Evolutionary conservation across 768 basidiomycete genomes (phyloP), one percentile per base, ranked within the genome.

Genomic region (Termitomyces sp.): DNA sequence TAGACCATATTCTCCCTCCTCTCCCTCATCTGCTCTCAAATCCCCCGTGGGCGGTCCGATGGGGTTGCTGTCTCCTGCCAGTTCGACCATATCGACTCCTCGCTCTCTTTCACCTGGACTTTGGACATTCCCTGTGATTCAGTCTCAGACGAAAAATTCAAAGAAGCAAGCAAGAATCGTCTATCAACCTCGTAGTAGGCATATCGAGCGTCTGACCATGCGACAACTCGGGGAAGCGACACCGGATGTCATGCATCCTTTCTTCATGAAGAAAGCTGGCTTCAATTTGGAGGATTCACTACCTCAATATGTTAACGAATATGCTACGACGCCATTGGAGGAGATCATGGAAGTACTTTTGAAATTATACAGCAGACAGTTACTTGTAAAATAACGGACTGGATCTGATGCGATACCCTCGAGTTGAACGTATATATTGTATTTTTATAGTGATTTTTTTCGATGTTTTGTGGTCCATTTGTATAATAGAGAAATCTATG

Each of bases 251-350:
- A 88, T 88, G 88, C 88, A 88, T 66, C 87, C 87, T 2, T 89
- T 90, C 70, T 90, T 90, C 71, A 87, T 87, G 82, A 87, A 90
- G 64, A 88, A 83, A 64, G 83, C 88, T 1, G 88, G 90, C 0
- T 90, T 93, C 71, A 90, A 83, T 65, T 69, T 93, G 48, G 87
- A 91, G 65, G 89, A 91, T 59, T 85, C 88, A 0, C 65, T 93
- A n/a, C 90, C 91, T 12, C 88, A 89, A 60, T 92, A 90, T 62
- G 87, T 93, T 37, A 81, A 93, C 55, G 90, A 94, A 68, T 93
- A 89, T 58, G 92, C 88, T 6, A 87, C 89, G n/a, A 71, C 77
- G 54, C 89, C 92, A 3, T 70, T 93, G 46, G 90, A 92, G 70
- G 82, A 88, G 65, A 89, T 94, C 49, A 88, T 91, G 83, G 88